A percentile compares a stretch with the other conserved stretches of the same genome.
These are phyloP conservation scores for Coniochaeta prunicola DNA, from an alignment of 2,329 filamentous ascomycete genomes.

Conservation along the genomic window DNA sequence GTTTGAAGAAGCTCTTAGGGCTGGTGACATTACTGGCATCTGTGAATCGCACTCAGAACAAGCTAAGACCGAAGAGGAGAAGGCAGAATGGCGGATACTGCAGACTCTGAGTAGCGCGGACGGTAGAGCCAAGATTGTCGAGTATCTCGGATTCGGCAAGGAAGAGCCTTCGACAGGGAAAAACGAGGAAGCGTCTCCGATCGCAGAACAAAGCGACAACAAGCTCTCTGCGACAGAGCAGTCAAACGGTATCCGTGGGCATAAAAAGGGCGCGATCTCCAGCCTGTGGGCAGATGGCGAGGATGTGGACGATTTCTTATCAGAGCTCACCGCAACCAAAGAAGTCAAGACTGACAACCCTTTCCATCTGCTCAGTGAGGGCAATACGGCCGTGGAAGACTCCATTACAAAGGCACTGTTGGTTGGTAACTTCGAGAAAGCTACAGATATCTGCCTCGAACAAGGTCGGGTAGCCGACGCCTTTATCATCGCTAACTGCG, in stretches of 20 bases:
- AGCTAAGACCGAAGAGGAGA: conserved; percentile 81
- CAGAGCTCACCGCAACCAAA: conserved; percentile 78
- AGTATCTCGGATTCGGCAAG: conserved; percentile 81
- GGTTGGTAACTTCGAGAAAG: conserved; percentile 83
- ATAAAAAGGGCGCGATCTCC: conserved; percentile 50
- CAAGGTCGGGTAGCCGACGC: conserved; percentile 91
- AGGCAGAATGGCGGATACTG: conserved; percentile 92
- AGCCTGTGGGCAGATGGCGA: conserved; percentile 73
- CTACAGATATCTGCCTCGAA: conserved; percentile 79
- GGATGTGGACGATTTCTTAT: conserved; percentile 80
- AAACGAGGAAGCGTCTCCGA: conserved; percentile 7
- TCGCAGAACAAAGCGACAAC: conserved; percentile 12
- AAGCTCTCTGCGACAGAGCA: conserved; percentile 21
- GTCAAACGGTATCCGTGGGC: conserved; percentile 35
- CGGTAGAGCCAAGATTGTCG: conserved; percentile 76
- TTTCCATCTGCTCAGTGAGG: conserved; percentile 79
- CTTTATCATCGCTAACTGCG: conserved; percentile 96
- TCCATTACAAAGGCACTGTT: conserved; percentile 82
- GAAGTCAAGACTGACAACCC: conserved; percentile 90
- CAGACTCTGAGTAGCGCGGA: conserved; percentile 80
- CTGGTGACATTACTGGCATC: conserved; percentile 69
- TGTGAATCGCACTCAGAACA: conserved; percentile 71
- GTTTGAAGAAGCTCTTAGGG: conserved; percentile 76
- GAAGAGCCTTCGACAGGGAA: conserved; percentile 29
- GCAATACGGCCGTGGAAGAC: conserved; percentile 79